These are phyloP conservation scores for Candida ascalaphidarum DNA, from an alignment of 805 yeast species.

Conservation along the genomic window DNA sequence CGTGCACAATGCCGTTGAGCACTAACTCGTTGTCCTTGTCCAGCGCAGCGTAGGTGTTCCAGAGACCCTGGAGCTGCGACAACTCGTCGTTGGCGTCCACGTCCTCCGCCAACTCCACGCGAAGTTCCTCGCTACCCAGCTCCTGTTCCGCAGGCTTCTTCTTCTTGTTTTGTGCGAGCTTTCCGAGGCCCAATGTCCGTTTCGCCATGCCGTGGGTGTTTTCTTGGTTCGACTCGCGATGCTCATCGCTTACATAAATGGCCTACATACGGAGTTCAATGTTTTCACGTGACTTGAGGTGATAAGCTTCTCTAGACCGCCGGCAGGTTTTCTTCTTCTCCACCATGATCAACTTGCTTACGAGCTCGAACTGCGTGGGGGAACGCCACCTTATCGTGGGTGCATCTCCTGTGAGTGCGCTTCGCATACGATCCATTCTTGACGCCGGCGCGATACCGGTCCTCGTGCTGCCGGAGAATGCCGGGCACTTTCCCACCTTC, in stretches of 20 bases:
- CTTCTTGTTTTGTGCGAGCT: constrained; percentile 18
- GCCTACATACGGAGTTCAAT: too few relatives aligned
- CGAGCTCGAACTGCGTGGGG: constrained; percentile 26
- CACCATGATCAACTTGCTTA: constrained; percentile 7
- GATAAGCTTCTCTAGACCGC: too few relatives aligned
- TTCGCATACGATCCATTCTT: constrained; percentile 40
- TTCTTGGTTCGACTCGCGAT: too few relatives aligned
- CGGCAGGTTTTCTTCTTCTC: too few relatives aligned
- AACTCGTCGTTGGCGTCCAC: constrained; percentile 72
- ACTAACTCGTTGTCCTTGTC: constrained; percentile 56
- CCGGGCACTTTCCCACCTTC: constrained; percentile 12
- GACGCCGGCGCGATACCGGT: constrained; percentile 49
- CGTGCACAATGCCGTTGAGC: constrained; percentile 83
- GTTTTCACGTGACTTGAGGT: constrained; percentile 9
- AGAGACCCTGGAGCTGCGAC: constrained; percentile 67
- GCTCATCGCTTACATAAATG: too few relatives aligned
- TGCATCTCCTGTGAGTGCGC: constrained; percentile 33
- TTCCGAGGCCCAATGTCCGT: constrained; percentile 33
- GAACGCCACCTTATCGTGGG: constrained; percentile 58
- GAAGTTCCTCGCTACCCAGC: constrained; percentile 15
- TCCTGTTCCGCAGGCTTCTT: constrained; percentile 9
- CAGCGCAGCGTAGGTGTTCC: constrained; percentile 52
- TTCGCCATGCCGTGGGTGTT: constrained; percentile 10
- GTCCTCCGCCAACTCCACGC: constrained; percentile 61
- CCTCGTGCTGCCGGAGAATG: constrained; percentile 24